phyloP scores from a whole-genome alignment of 495 filamentous ascomycete species.

The Lindgomyces ingoldianus region DNA sequence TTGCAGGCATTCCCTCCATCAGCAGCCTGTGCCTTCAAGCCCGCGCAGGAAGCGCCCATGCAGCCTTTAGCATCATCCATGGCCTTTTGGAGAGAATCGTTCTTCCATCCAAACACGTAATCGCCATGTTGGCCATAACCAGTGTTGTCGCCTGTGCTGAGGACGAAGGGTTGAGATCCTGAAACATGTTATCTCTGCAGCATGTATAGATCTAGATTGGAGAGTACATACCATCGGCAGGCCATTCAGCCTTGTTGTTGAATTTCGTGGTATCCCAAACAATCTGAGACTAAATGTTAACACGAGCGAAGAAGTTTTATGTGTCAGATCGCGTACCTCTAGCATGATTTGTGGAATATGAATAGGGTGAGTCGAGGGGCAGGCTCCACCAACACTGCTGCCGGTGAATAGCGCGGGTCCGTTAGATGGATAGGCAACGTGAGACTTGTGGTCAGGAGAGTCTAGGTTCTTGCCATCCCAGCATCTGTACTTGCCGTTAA shows the following conservation, averaged over 20 bases:
- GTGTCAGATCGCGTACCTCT: slow-evolving; percentile 7
- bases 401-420: slow-evolving; percentile 21
- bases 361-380: slow-evolving; percentile 33
- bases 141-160: slow-evolving; percentile 31
- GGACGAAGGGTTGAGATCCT: slow-evolving; percentile 29
- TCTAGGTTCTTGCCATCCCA: slow-evolving; percentile 35
- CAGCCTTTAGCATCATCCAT: slow-evolving; percentile 32
- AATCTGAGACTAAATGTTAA: slow-evolving; percentile 1
- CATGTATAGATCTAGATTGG: neutral
- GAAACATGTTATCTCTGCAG: neutral
- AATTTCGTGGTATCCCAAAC: slow-evolving; percentile 34
- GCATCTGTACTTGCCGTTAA: slow-evolving; percentile 17
- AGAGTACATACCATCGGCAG: slow-evolving; percentile 15
- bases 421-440: slow-evolving; percentile 29
- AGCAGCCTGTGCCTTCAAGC: slow-evolving; percentile 13
- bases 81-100: slow-evolving; percentile 22
- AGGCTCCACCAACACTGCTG: slow-evolving; percentile 17
- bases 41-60: slow-evolving; percentile 22
- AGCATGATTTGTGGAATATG: slow-evolving; percentile 35
- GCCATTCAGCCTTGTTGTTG: slow-evolving; percentile 37
- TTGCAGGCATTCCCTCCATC: slow-evolving; percentile 19
- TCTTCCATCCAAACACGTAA: slow-evolving; percentile 30
- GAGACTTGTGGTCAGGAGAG: slow-evolving; percentile 28
- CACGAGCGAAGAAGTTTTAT: neutral
- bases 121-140: slow-evolving; percentile 30